Evolutionary conservation across 2,329 filamentous ascomycete species (phyloP), one percentile per base, ranked within the genome.

Genomic region (Pezizomycotina sp.): DNA sequence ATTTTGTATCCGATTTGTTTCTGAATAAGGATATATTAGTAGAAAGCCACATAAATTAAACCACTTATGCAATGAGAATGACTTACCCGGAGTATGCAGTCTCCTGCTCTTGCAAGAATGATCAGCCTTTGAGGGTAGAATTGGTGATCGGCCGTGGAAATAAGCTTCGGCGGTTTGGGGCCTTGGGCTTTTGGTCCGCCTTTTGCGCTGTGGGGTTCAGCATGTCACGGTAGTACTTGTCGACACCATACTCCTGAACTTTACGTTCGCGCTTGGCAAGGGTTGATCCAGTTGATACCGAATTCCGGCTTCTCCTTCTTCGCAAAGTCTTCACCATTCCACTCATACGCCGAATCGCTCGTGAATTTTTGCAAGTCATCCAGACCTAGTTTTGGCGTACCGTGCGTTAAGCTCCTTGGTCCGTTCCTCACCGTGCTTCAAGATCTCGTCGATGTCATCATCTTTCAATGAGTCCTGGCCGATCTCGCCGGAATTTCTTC

Each of bases 311-410:
- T 92, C 62, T 91, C 91, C 54, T 76, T 71, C 40, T 78, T 80
- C 34, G 83, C 80, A 56, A 98, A 98, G 52, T 86, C 86, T 60
- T 95, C 77, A 29, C 89, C 89, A 47, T 98, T 98, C 91, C 91
- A 98, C 55, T 95, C 89, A 52, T 98, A 98, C 0, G 91, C 84
- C 36, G 82, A 92, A 52, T 98, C 89, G 0, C 86, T 93, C 1
- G 78, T 89, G 58, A 98, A 98, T 54, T 95, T 95, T 55, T 98
- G 89, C 27, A 98, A 61, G 49, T 98, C 89, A 55, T 98, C 89
- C 19, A 98, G 78, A 47, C 91, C 89, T 25, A 98, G n/a, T 73
- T 56, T 92, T 92, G 57, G 95, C 89, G 52, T 95, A 98, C 58
- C 83, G 86, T 48, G 80, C 77, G 55, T 83, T 95, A 26, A 98